phyloP scores from a whole-genome alignment of 2,329 filamentous ascomycete species.

The Aspergillus neoniger region DNA sequence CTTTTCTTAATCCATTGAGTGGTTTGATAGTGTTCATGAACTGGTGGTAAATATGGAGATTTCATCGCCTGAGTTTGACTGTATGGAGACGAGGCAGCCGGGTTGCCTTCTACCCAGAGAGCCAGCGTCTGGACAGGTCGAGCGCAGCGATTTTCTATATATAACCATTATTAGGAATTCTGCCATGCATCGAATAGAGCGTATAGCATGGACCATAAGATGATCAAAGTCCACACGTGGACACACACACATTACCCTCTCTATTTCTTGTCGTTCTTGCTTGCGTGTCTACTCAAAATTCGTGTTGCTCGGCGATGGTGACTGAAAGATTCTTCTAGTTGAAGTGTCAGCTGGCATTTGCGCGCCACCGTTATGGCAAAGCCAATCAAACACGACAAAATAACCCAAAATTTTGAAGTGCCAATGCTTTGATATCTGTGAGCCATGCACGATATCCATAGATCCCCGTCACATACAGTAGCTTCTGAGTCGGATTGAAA shows the following conservation, averaged over 20 bases:
- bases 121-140: neutral
- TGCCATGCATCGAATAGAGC: neutral
- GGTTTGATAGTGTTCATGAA: neutral
- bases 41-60: no score
- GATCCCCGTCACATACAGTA: constrained; percentile 1
- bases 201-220: neutral
- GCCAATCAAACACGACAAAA: neutral
- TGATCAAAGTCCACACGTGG: neutral
- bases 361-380: neutral
- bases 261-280: neutral
- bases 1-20: neutral
- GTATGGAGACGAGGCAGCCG: neutral
- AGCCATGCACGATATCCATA: neutral
- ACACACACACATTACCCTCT: no score
- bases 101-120: neutral
- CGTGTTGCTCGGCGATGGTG: neutral
- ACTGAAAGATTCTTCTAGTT: neutral
- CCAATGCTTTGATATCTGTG: neutral
- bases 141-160: neutral
- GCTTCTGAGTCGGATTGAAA: neutral
- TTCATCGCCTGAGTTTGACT: no score
- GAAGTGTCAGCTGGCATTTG: neutral
- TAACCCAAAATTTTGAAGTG: neutral
- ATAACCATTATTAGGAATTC: constrained; percentile 4
- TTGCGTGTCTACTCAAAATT: neutral